These are phyloP conservation scores for Gossypium bickii DNA, from an alignment of 345 rosid genomes.

Conservation along the genomic window DNA sequence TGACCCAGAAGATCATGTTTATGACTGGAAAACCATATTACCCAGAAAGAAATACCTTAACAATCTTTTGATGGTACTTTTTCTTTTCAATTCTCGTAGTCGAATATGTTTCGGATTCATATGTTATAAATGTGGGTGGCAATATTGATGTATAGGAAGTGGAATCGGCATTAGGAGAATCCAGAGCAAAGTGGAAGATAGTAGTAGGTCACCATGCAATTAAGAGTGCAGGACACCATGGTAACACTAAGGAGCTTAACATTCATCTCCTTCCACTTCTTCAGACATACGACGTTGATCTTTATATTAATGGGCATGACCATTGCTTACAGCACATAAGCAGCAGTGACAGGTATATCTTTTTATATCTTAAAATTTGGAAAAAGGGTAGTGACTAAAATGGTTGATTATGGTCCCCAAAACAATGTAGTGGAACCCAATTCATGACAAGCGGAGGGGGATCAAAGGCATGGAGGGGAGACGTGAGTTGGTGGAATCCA, in stretches of 20 bases:
- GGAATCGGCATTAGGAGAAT: slow-evolving; percentile 34
- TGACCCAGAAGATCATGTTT: slow-evolving; percentile 23
- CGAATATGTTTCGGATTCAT: not conserved
- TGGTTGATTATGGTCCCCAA: not conserved
- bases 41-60: slow-evolving; percentile 31
- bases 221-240: slow-evolving; percentile 44
- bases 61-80: slow-evolving; percentile 25
- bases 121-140: not conserved
- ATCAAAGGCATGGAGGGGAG: slow-evolving; percentile 81
- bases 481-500: slow-evolving; percentile 36
- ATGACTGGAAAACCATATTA: slow-evolving; percentile 36
- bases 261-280: slow-evolving; percentile 37
- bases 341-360: slow-evolving; percentile 43
- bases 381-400: not conserved
- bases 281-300: slow-evolving; percentile 54
- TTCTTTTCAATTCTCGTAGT: not conserved
- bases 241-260: slow-evolving; percentile 34
- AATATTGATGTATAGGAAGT: slow-evolving; percentile 22
- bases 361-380: not conserved
- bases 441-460: slow-evolving; percentile 79
- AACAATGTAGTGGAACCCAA: slow-evolving; percentile 33
- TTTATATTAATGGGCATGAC: slow-evolving; percentile 79
- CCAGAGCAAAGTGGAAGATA: slow-evolving; percentile 45
- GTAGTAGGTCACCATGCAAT: slow-evolving; percentile 56
- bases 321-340: slow-evolving; percentile 79